Evolutionary conservation across 2,329 filamentous ascomycete species (phyloP).

Genomic region (Aureobasidium vineae): DNA sequence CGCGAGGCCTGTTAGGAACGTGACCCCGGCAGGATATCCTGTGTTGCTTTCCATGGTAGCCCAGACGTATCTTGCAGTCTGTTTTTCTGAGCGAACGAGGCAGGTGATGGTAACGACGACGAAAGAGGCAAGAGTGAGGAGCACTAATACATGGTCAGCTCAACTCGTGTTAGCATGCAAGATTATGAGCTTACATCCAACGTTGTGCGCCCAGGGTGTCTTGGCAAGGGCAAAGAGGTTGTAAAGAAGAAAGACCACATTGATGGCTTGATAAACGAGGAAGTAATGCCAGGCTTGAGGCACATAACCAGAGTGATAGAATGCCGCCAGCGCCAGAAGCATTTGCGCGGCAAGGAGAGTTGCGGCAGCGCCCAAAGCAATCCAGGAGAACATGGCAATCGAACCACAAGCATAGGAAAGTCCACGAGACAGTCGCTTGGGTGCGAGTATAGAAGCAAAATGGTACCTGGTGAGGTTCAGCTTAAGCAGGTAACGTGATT

Average conservation of each 20-base stretch:
- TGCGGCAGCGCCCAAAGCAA: constrained; percentile 30
- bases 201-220: constrained; percentile 52
- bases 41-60: constrained; percentile 49
- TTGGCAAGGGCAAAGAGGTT: constrained; percentile 56
- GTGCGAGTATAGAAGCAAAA: constrained; percentile 17
- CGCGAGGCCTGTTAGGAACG: constrained; percentile 31
- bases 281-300: constrained; percentile 27
- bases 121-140: constrained; percentile 45
- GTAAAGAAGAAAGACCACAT: constrained; percentile 55
- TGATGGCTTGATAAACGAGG: constrained; percentile 28
- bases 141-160: constrained; percentile 34
- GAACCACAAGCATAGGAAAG: constrained; percentile 15
- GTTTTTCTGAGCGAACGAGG: constrained; percentile 40
- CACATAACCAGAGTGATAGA: constrained; percentile 25
- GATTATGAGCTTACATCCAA: constrained; percentile 54
- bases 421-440: neutral
- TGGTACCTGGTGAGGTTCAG: constrained; percentile 4
- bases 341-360: constrained; percentile 30
- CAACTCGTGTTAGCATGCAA: constrained; percentile 28
- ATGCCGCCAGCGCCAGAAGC: constrained; percentile 25
- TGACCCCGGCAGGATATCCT: constrained; percentile 45
- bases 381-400: constrained; percentile 26
- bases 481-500: neutral
- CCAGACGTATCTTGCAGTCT: constrained; percentile 54
- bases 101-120: constrained; percentile 46